These are phyloP conservation scores for Microsporum audouinii DNA, from an alignment of 2,329 filamentous ascomycete genomes.

Conservation along the genomic window DNA sequence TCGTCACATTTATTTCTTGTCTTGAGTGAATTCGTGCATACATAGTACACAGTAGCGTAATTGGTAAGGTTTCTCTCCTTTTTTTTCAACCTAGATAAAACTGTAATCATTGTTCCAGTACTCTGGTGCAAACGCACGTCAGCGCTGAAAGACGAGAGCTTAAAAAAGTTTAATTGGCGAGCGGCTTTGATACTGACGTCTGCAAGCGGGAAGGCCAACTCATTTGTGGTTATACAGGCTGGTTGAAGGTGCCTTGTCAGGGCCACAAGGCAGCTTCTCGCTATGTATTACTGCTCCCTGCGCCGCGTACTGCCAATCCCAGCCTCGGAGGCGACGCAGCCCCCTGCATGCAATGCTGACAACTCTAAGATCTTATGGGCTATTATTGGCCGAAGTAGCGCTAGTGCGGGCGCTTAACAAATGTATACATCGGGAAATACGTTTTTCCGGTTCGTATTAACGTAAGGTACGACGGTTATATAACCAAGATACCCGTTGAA, in stretches of 20 bases:
- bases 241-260: neutral
- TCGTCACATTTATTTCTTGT: neutral
- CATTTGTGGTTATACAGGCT: neutral
- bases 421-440: neutral
- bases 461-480: neutral
- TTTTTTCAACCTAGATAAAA: neutral
- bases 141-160: neutral
- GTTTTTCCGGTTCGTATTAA: neutral
- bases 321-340: neutral
- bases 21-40: conserved; percentile 2
- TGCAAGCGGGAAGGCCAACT: neutral
- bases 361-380: neutral
- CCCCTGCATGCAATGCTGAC: neutral
- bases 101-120: neutral
- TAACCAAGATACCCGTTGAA: neutral
- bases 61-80: neutral
- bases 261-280: neutral
- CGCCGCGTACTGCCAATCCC: neutral
- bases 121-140: neutral
- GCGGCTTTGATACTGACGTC: neutral
- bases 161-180: neutral
- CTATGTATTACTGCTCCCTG: neutral
- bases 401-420: conserved; percentile 1
- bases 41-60: neutral
- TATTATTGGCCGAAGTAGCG: neutral